Percentiles rank a stretch among this genome's conserved stretches.
Conservation (phyloP, 495 filamentous ascomycete genomes). For the Penicillium desertorum region DNA sequence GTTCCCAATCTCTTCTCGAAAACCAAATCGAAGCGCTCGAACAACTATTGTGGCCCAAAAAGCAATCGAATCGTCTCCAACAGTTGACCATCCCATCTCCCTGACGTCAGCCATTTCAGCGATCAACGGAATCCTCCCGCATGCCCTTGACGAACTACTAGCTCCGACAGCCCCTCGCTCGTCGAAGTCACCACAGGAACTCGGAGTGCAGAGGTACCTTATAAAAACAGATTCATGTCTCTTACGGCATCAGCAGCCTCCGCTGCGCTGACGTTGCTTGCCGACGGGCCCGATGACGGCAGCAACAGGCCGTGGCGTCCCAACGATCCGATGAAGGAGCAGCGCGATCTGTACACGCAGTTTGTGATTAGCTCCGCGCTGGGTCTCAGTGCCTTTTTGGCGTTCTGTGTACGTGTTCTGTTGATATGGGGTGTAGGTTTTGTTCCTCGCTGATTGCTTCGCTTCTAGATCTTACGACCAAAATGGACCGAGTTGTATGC, state of each 20-base stretch:
- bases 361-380: slow-evolving; percentile 56
- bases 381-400: slow-evolving; percentile 58
- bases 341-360: slow-evolving; percentile 59
- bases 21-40: neutral
- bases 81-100: slow-evolving; percentile 2
- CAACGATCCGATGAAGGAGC: slow-evolving; percentile 36
- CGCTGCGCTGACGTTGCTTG: slow-evolving; percentile 28
- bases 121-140: slow-evolving; percentile 13
- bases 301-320: slow-evolving; percentile 29
- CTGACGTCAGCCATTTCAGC: slow-evolving; percentile 36
- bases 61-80: neutral
- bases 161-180: slow-evolving; percentile 13
- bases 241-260: slow-evolving; percentile 31
- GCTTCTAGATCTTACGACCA: slow-evolving; percentile 67
- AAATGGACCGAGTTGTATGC: slow-evolving; percentile 93
- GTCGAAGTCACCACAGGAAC: slow-evolving; percentile 4
- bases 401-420: slow-evolving; percentile 57
- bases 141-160: slow-evolving; percentile 22
- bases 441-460: neutral
- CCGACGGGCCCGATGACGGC: slow-evolving; percentile 21
- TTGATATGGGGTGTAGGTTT: neutral
- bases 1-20: neutral
- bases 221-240: slow-evolving; percentile 31
- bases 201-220: neutral
- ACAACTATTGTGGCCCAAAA: neutral